phyloP scores from a whole-genome alignment of 805 yeast species.

The Sugiyamaella lignohabitans region DNA sequence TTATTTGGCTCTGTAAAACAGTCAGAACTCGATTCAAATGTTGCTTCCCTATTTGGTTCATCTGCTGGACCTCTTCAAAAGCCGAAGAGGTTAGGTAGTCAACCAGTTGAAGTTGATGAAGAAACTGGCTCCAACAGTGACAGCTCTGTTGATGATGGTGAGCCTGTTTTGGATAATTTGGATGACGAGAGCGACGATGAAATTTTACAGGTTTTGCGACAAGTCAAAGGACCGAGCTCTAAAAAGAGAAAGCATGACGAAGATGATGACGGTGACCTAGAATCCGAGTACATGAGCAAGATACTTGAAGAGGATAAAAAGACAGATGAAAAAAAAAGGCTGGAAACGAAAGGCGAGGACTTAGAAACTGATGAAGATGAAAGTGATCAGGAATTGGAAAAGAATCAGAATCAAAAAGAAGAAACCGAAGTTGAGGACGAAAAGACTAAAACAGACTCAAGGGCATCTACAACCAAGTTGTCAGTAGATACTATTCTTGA shows the following conservation, averaged over 20 bases:
- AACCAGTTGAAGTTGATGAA: neutral
- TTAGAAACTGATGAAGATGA: conserved; percentile 14
- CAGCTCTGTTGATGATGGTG: neutral
- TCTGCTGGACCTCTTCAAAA: neutral
- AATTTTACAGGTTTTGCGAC: conserved; percentile 8
- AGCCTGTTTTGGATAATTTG: conserved; percentile 27
- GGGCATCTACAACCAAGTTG: conserved; percentile 17
- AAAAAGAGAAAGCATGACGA: conserved; percentile 24
- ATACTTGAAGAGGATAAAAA: conserved; percentile 37
- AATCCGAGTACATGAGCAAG: conserved; percentile 48
- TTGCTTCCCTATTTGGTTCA: neutral
- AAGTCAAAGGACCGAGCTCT: conserved; percentile 16
- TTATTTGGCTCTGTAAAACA: neutral
- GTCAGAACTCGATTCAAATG: neutral
- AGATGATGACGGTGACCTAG: conserved; percentile 46
- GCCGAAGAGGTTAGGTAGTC: neutral
- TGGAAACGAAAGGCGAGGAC: conserved; percentile 18
- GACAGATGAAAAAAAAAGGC: neutral
- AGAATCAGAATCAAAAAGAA: conserved; percentile 20
- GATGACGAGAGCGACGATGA: conserved; percentile 38
- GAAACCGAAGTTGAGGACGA: conserved; percentile 26
- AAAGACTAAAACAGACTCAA: conserved; percentile 18
- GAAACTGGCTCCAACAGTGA: too few relatives aligned
- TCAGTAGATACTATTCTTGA: conserved; percentile 9
- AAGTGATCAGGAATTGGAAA: conserved; percentile 25